These are phyloP conservation scores for Phymatotrichopsis omnivora DNA, from an alignment of 2,329 filamentous ascomycete genomes.

Conservation along the genomic window DNA sequence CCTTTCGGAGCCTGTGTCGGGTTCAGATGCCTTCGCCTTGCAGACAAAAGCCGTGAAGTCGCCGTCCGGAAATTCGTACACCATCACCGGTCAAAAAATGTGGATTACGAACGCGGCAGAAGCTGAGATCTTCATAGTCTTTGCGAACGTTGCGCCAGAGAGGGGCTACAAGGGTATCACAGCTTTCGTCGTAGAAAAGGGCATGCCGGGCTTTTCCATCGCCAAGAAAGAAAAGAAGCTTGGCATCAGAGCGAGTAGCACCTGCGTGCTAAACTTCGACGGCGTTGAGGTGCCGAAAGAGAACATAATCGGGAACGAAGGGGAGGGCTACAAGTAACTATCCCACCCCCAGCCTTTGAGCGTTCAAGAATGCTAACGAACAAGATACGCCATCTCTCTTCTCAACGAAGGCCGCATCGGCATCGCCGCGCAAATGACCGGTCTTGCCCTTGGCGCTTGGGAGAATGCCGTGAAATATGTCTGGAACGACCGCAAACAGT, in stretches of 20 bases:
- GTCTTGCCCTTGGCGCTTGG: slow-evolving; percentile 84
- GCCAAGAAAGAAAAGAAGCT: slow-evolving; percentile 99
- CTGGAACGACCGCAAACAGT: slow-evolving; percentile 98
- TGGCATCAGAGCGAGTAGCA: slow-evolving; percentile 89
- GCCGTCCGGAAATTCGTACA: slow-evolving; percentile 57
- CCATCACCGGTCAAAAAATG: slow-evolving; percentile 91
- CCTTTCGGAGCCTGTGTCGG: slow-evolving; percentile 81
- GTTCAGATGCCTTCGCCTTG: slow-evolving; percentile 91
- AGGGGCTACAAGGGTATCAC: slow-evolving; percentile 97
- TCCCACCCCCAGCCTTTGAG: neutral
- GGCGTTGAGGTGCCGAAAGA: slow-evolving; percentile 83
- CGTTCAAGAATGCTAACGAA: neutral
- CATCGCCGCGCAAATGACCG: slow-evolving; percentile 98
- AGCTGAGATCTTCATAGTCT: slow-evolving; percentile 91
- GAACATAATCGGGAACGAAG: slow-evolving; percentile 78
- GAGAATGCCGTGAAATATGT: slow-evolving; percentile 92
- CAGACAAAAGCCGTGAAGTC: slow-evolving; percentile 84
- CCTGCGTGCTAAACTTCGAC: slow-evolving; percentile 95
- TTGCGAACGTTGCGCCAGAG: slow-evolving; percentile 84
- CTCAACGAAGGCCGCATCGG: slow-evolving; percentile 96
- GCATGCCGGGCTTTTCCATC: slow-evolving; percentile 77
- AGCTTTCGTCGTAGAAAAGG: slow-evolving; percentile 90
- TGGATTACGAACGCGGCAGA: slow-evolving; percentile 99
- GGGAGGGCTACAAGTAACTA: slow-evolving; percentile 71
- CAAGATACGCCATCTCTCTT: slow-evolving; percentile 74